Evolutionary conservation across 2,329 filamentous ascomycete genomes (phyloP).

Genomic region (Calonectria multiphialidica): DNA sequence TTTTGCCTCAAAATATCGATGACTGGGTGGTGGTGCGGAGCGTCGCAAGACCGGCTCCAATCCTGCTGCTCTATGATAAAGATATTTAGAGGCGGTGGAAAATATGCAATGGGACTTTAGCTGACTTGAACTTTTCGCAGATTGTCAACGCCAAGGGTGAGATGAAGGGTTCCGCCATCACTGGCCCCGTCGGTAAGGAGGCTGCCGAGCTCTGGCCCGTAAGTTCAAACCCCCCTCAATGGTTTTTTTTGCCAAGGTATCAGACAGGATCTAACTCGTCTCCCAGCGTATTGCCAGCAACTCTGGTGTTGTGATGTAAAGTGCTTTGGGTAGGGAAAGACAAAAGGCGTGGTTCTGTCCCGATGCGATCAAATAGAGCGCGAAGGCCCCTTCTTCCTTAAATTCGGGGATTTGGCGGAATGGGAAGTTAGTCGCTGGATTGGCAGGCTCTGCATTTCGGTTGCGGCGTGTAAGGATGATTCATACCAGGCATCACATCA

Average conservation of each 20-base stretch:
- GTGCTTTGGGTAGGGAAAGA: slow-evolving; percentile 47
- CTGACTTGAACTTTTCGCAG: slow-evolving; percentile 62
- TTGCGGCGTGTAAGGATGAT: slow-evolving; percentile 66
- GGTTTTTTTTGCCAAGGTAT: background rate
- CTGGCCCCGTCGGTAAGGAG: slow-evolving; percentile 99
- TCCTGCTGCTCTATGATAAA: background rate
- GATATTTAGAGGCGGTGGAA: background rate
- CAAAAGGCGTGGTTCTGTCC: slow-evolving; percentile 48
- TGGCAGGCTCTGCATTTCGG: slow-evolving; percentile 65
- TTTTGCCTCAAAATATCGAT: background rate
- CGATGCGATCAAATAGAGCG: slow-evolving; percentile 51
- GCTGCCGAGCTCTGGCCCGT: slow-evolving; percentile 99
- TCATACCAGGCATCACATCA: slow-evolving; percentile 65
- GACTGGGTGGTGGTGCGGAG: background rate
- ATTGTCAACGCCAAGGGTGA: slow-evolving; percentile 99
- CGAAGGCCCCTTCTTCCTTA: slow-evolving; percentile 42
- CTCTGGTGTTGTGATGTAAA: slow-evolving; percentile 99
- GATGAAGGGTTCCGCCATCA: slow-evolving; percentile 99
- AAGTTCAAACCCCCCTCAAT: slow-evolving; percentile 61
- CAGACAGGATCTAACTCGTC: slow-evolving; percentile 46
- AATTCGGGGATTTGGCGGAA: slow-evolving; percentile 34
- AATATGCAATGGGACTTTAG: slow-evolving; percentile 8
- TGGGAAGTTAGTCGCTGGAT: slow-evolving; percentile 54
- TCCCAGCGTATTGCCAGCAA: slow-evolving; percentile 97
- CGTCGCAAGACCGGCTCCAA: background rate